Evolutionary conservation across 306 rosid species (phyloP).

Genomic region (Lotus japonicus): DNA sequence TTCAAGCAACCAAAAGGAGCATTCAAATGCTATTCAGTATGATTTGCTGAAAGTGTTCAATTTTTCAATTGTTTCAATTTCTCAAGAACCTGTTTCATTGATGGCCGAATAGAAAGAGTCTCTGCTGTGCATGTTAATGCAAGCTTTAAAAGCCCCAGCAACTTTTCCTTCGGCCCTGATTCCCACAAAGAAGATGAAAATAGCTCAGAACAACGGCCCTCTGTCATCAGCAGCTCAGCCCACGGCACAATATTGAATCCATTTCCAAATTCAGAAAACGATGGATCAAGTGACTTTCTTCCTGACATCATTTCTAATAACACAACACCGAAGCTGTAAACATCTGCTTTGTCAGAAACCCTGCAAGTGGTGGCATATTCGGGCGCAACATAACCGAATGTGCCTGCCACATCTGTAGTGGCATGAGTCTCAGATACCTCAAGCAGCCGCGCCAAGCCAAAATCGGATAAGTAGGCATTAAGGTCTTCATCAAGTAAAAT

Average conservation of each 20-base stretch:
- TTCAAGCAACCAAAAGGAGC: conserved; percentile 9
- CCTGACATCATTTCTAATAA: conserved; percentile 56
- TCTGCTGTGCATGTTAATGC: conserved; percentile 46
- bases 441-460: conserved; percentile 62
- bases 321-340: conserved; percentile 71
- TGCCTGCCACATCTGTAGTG: conserved; percentile 69
- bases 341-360: conserved; percentile 68
- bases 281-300: conserved; percentile 63
- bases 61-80: conserved; percentile 36
- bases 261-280: conserved; percentile 53
- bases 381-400: conserved; percentile 77
- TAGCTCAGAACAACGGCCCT: conserved; percentile 41
- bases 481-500: conserved; percentile 56
- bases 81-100: conserved; percentile 49
- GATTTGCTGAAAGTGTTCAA: conserved; percentile 21
- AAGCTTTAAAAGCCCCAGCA: conserved; percentile 35
- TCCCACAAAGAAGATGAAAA: conserved; percentile 46
- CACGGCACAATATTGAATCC: conserved; percentile 71
- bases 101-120: conserved; percentile 39
- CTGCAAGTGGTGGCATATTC: conserved; percentile 71
- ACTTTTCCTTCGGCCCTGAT: conserved; percentile 39
- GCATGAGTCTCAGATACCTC: conserved; percentile 74
- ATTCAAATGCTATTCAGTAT: neutral
- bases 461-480: conserved; percentile 62
- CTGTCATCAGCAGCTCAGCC: conserved; percentile 46